Evolutionary conservation across 768 basidiomycete species (phyloP).

Genomic region (Heimioporus sp.): DNA sequence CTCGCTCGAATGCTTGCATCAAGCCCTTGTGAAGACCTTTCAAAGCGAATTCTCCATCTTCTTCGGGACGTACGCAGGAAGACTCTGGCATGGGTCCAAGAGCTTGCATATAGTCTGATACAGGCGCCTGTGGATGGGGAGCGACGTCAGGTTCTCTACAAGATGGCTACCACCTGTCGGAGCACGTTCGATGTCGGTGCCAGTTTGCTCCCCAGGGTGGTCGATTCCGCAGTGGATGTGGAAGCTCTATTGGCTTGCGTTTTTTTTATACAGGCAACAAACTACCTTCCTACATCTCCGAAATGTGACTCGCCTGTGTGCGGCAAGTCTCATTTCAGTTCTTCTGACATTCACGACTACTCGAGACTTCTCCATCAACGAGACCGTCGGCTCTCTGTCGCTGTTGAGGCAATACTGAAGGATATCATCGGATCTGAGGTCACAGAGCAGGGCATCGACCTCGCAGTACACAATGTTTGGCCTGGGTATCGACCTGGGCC

Average conservation of each 20-base stretch:
- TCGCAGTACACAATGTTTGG: slow-evolving; percentile 7
- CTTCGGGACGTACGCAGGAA: slow-evolving; percentile 29
- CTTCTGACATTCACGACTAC: background rate
- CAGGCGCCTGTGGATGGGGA: background rate
- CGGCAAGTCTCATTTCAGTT: background rate
- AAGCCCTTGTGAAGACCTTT: slow-evolving; percentile 7
- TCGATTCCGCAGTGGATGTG: slow-evolving; percentile 14
- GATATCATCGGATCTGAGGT: background rate
- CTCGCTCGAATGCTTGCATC: slow-evolving; percentile 33
- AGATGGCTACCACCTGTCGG: slow-evolving; percentile 37
- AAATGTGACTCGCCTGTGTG: no score
- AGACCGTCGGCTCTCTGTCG: slow-evolving; percentile 22
- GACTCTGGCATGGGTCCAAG: slow-evolving; percentile 32
- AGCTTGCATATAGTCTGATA: slow-evolving; percentile 24
- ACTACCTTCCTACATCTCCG: background rate
- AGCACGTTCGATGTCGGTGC: slow-evolving; percentile 20
- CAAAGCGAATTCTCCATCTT: slow-evolving; percentile 15
- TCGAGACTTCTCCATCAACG: slow-evolving; percentile 17
- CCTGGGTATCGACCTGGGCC: slow-evolving; percentile 6
- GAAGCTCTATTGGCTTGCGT: slow-evolving; percentile 21
- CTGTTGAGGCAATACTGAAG: slow-evolving; percentile 8
- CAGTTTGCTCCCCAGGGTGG: background rate
- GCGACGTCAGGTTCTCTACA: slow-evolving; percentile 20
- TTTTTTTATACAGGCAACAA: slow-evolving; percentile 17
- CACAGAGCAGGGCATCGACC: slow-evolving; percentile 8